These are phyloP conservation scores for Phytopythium litorale DNA, from an alignment of 352 stramenopile species.

Conservation along the genomic window DNA sequence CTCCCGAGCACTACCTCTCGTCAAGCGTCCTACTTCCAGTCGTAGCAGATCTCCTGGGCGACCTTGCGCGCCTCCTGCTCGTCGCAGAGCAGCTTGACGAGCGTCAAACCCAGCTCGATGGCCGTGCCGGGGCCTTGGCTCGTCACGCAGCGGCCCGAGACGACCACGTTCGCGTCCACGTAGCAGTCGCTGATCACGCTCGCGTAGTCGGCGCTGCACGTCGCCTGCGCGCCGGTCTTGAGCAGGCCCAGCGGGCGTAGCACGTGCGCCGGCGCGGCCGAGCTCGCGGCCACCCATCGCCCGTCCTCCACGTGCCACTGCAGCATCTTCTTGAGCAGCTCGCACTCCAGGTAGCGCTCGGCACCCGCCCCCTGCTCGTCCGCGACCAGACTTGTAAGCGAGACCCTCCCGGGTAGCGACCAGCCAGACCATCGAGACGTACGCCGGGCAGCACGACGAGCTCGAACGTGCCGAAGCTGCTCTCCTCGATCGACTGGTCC, in stretches of 20 bases:
- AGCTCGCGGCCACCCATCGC: constrained; percentile 51
- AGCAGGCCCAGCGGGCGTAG: constrained; percentile 43
- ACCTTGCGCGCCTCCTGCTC: constrained; percentile 29
- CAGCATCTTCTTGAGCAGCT: constrained; percentile 62
- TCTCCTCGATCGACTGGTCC: constrained; percentile 62
- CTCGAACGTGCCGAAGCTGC: constrained; percentile 56
- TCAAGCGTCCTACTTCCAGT: constrained; percentile 13
- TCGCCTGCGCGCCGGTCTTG: constrained; percentile 26
- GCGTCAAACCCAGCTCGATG: constrained; percentile 44
- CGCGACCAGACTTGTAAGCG: background rate
- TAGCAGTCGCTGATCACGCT: constrained; percentile 41
- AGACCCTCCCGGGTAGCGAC: background rate
- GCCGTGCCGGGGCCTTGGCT: constrained; percentile 46
- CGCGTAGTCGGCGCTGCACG: constrained; percentile 38
- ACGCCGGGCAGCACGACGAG: constrained; percentile 73
- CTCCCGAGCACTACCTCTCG: background rate
- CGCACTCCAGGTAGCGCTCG: constrained; percentile 42
- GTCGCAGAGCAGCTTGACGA: constrained; percentile 55
- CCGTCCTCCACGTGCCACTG: constrained; percentile 43
- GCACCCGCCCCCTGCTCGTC: constrained; percentile 37
- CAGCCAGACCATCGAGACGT: constrained; percentile 2
- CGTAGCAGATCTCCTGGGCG: constrained; percentile 35
- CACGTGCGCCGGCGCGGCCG: constrained; percentile 41
- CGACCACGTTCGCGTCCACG: constrained; percentile 50
- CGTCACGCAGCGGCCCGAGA: constrained; percentile 56